Percentiles rank a stretch among this genome's conserved stretches.
Conservation (phyloP, 108 stramenopile genomes). For the Cyclotella sp. region DNA sequence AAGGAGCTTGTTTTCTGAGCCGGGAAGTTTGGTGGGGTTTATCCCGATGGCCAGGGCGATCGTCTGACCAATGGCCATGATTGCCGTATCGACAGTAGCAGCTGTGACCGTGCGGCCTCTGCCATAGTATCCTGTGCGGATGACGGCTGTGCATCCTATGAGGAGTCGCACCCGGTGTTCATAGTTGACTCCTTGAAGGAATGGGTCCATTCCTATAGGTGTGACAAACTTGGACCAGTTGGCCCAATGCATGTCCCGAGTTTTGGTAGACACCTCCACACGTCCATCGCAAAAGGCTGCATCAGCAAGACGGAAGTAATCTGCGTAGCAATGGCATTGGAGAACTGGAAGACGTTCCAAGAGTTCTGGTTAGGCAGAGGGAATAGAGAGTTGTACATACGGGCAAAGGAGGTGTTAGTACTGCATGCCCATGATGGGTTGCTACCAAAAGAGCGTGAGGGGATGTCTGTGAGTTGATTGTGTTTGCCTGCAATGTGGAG, state of each 20-base stretch:
- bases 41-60: not conserved
- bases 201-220: constrained; percentile 23
- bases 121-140: not conserved
- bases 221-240: not conserved
- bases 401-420: not conserved
- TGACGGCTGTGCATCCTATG: not conserved
- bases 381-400: not conserved
- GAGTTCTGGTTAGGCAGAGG: constrained; percentile 4
- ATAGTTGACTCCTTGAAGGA: not conserved
- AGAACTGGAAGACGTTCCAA: constrained; percentile 10
- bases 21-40: not conserved
- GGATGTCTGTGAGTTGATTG: constrained; percentile 10
- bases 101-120: not conserved
- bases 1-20: not conserved
- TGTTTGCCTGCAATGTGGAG: not conserved
- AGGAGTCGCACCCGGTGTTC: not conserved
- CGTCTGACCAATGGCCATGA: constrained; percentile 15
- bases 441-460: constrained; percentile 12
- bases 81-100: not conserved
- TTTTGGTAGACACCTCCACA: constrained; percentile 15
- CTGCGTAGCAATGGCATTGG: not conserved
- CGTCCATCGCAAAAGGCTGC: constrained; percentile 8
- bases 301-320: constrained; percentile 6
- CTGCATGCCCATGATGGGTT: constrained; percentile 1
- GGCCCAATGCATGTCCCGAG: constrained; percentile 1